Evolutionary conservation across 371 early-diverging fungal genomes (phyloP), one percentile per base, ranked within the genome.

Genomic region (Caulochytrium protostelioides): DNA sequence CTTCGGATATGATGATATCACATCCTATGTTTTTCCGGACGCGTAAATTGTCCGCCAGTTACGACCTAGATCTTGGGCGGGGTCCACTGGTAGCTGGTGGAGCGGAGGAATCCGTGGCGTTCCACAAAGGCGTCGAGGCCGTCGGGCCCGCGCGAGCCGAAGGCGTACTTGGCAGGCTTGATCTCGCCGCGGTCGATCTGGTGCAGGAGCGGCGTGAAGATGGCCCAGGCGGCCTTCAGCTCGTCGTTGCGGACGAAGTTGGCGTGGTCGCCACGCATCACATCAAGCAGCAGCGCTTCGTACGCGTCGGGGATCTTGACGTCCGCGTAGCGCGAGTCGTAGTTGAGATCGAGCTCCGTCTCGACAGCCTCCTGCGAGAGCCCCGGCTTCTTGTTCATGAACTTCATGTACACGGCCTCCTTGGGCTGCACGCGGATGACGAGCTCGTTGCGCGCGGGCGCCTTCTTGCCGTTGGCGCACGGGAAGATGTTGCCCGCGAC

Each of bases 171-270:
- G 29, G 67, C 45, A 7, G 87, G 82, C 36, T 60, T 41, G 25
- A 85, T 57, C 38, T 61, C 54, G n/a, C 62, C 62, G 17, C 39
- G 25, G 34, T 94, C 91, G 48, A 94, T 83, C 41, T 72, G 47
- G 56, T 92, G 82, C 36, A 94, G 54, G 18, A 91, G 57, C 1
- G 95, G 95, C 0, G 94, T 94, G 50, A 94, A 92, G 25, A 94
- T 87, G 46, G 74, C 74, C 95, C 95, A 94, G 1, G 95, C 89
- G 19, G 76, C 84, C 30, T 83, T 82, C 16, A 94, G 54, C 57
- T 94, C 95, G 50, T 94, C 95, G 48, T 79, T 76, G 23, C 95
- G 73, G 20, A 94, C 91, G 74, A 94, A 92, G 65, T 94, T 91
- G 38, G 82, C 71, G 47, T 85, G 85, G 42, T 95, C 92, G 12